Conservation (phyloP, 768 basidiomycete genomes). For the Cystobasidium tubakii region DNA sequence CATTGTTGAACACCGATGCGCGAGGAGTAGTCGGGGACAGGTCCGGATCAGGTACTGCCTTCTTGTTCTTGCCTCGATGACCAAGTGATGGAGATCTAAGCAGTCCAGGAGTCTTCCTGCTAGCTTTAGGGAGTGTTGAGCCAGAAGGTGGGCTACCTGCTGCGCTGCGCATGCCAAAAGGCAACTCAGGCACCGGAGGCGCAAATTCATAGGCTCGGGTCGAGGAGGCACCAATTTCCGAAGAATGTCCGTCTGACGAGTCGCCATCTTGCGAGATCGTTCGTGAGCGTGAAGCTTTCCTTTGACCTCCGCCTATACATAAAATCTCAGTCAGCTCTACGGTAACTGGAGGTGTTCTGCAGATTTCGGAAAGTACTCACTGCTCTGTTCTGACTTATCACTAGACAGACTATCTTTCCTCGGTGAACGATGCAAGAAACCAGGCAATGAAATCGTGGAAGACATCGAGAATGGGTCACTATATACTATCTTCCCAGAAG, state of each 20-base stretch:
- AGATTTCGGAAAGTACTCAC: neutral
- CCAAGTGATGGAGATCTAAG: neutral
- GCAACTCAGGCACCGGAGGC: neutral
- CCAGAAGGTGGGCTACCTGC: neutral
- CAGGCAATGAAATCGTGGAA: neutral
- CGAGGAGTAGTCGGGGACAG: neutral
- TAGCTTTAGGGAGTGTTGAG: neutral
- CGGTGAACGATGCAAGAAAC: neutral
- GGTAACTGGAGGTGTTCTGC: too few relatives aligned
- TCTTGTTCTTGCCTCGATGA: neutral
- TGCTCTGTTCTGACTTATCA: neutral
- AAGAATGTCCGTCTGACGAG: conserved; percentile 10
- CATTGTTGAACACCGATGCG: neutral
- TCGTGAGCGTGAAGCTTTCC: neutral
- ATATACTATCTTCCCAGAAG: neutral
- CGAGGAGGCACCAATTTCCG: neutral
- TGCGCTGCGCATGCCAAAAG: neutral
- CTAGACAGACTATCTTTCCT: conserved; percentile 12
- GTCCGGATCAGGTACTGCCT: neutral
- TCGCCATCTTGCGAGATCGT: conserved; percentile 19
- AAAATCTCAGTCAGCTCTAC: neutral
- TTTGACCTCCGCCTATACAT: neutral
- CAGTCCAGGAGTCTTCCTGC: neutral
- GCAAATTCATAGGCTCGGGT: neutral
- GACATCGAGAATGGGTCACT: neutral